Percentiles rank a stretch among this genome's conserved stretches.
Conservation (phyloP, 2,329 filamentous ascomycete genomes). For the Proliferodiscus dingleyae region DNA sequence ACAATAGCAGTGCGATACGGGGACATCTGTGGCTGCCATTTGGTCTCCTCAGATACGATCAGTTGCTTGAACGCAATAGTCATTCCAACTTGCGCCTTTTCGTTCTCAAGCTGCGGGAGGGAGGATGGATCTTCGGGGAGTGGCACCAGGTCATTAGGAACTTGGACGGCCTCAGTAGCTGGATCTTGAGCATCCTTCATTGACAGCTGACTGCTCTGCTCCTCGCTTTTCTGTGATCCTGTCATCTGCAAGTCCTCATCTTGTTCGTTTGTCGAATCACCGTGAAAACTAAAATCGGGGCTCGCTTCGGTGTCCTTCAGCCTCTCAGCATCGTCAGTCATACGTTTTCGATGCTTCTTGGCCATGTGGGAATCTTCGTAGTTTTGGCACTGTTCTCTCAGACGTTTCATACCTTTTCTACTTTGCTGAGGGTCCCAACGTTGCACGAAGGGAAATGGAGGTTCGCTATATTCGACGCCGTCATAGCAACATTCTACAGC, state of each 20-base stretch:
- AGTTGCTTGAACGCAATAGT: slow-evolving; percentile 66
- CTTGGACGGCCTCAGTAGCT: slow-evolving; percentile 37
- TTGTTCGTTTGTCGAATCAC: slow-evolving; percentile 25
- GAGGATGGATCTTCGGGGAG: slow-evolving; percentile 53
- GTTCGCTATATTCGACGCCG: slow-evolving; percentile 62
- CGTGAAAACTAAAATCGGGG: slow-evolving; percentile 30
- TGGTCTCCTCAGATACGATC: slow-evolving; percentile 54
- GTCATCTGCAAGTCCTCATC: slow-evolving; percentile 20
- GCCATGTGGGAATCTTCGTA: slow-evolving; percentile 33
- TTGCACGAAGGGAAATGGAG: slow-evolving; percentile 86
- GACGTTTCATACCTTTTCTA: slow-evolving; percentile 46
- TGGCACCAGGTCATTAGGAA: slow-evolving; percentile 57
- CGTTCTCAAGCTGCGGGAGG: slow-evolving; percentile 46
- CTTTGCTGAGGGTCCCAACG: slow-evolving; percentile 77
- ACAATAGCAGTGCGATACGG: slow-evolving; percentile 63
- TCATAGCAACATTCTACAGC: slow-evolving; percentile 83
- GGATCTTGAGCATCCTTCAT: slow-evolving; percentile 21
- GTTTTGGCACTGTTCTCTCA: slow-evolving; percentile 36
- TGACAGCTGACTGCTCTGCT: slow-evolving; percentile 28
- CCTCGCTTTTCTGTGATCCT: slow-evolving; percentile 23
- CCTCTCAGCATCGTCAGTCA: slow-evolving; percentile 39
- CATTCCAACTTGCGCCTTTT: slow-evolving; percentile 52
- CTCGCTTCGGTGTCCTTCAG: slow-evolving; percentile 34
- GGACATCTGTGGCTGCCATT: slow-evolving; percentile 61
- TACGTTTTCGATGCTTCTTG: slow-evolving; percentile 48